Percentiles rank a stretch among this genome's conserved stretches.
phyloP scores from a whole-genome alignment of 2,329 filamentous ascomycete species.

The Botrytis deweyae region DNA sequence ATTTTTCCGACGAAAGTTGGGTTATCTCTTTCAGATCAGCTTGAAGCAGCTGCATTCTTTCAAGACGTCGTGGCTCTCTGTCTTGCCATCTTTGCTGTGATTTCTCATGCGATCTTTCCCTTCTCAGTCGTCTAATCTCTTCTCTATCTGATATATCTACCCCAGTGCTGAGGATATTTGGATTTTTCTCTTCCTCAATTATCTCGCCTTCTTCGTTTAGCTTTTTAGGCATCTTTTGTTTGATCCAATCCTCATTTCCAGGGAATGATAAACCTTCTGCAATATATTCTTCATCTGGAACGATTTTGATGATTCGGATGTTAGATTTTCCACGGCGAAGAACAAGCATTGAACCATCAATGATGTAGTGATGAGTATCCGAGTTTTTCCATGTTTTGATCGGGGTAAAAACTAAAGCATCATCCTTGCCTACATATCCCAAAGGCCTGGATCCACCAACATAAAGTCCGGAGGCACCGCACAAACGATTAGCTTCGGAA shows the following conservation, averaged over 20 bases:
- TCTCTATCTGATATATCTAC: neutral
- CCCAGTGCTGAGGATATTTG: neutral
- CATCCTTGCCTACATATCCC: constrained; percentile 44
- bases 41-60: neutral
- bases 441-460: constrained; percentile 54
- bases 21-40: neutral
- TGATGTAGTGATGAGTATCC: constrained; percentile 59
- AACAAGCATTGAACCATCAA: constrained; percentile 58
- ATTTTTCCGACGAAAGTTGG: neutral
- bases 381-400: constrained; percentile 58
- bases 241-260: constrained; percentile 1
- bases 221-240: neutral
- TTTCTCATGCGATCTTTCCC: neutral
- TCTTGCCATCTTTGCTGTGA: neutral
- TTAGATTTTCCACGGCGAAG: constrained; percentile 65
- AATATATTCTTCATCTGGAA: constrained; percentile 50
- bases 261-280: constrained; percentile 13
- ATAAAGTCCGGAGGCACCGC: constrained; percentile 56
- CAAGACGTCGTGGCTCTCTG: neutral
- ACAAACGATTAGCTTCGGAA: constrained; percentile 59
- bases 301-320: constrained; percentile 58
- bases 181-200: neutral
- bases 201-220: neutral
- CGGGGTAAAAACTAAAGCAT: constrained; percentile 58
- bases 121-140: neutral